phyloP scores from a whole-genome alignment of 106 monocot genomes.

The Posidonia australis region DNA sequence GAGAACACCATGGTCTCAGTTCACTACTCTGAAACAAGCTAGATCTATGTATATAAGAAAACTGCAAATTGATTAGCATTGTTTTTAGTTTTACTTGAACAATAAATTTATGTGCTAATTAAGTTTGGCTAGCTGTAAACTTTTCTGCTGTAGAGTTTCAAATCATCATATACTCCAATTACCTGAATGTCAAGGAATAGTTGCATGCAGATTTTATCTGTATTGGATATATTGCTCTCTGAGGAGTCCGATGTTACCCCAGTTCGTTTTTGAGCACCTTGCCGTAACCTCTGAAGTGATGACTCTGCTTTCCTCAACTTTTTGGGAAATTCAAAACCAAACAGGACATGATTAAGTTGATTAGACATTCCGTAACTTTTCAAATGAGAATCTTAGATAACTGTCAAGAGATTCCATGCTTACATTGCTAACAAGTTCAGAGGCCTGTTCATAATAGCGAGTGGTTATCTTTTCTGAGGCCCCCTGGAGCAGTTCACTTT shows the following conservation, averaged over 20 bases:
- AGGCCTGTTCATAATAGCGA: slow-evolving; percentile 67
- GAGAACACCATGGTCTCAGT: too few species aligned
- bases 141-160: too few species aligned
- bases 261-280: slow-evolving; percentile 77
- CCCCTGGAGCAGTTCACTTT: slow-evolving; percentile 32
- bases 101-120: too few species aligned
- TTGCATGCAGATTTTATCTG: slow-evolving; percentile 97
- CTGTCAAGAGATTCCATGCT: slow-evolving; percentile 13
- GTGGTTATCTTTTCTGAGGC: slow-evolving; percentile 51
- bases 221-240: slow-evolving; percentile 75
- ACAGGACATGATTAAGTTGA: too few species aligned
- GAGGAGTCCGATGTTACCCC: slow-evolving; percentile 63
- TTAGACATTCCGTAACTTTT: too few species aligned
- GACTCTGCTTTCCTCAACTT: slow-evolving; percentile 87
- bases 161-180: neutral
- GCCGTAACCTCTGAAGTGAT: slow-evolving; percentile 75
- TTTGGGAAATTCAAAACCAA: neutral
- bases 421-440: slow-evolving; percentile 79
- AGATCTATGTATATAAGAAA: too few species aligned
- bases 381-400: neutral
- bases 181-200: slow-evolving; percentile 98
- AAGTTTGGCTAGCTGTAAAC: too few species aligned
- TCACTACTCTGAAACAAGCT: too few species aligned
- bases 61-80: too few species aligned
- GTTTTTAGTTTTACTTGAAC: too few species aligned